A percentile compares a stretch with the other conserved stretches of the same genome.
Evolutionary conservation across 805 yeast species (phyloP).

Genomic region (Starmera pachycereana): DNA sequence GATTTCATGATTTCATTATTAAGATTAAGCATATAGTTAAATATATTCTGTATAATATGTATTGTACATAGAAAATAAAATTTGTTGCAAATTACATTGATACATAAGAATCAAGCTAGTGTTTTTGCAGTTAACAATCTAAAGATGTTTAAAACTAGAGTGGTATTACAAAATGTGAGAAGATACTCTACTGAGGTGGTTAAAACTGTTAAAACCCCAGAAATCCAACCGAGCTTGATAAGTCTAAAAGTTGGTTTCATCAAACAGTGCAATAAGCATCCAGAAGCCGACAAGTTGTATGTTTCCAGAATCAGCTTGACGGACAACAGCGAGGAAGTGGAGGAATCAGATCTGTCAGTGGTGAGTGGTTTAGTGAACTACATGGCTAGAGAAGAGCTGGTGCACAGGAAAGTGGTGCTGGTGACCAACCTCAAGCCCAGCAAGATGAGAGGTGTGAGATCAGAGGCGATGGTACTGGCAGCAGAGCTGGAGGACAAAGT

Average conservation of each 20-base stretch:
- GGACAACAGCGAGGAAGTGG: conserved; percentile 5
- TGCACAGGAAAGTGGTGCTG: conserved; percentile 35
- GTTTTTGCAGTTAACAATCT: no score
- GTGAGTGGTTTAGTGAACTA: conserved; percentile 49
- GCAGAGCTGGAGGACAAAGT: conserved; percentile 31
- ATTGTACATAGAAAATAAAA: no score
- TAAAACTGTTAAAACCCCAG: no score
- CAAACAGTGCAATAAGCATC: conserved; percentile 35
- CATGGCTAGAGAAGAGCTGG: conserved; percentile 29
- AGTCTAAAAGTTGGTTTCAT: conserved; percentile 40
- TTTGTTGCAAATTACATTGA: no score
- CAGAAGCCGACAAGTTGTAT: conserved; percentile 48
- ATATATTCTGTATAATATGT: no score
- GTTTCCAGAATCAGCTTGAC: conserved; percentile 37
- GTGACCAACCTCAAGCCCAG: conserved; percentile 49
- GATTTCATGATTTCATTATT: no score
- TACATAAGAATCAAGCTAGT: no score
- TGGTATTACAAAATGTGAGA: no score
- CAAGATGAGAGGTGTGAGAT: conserved; percentile 50
- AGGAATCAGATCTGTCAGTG: conserved; percentile 26
- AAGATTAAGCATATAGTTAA: no score
- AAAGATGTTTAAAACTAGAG: no score
- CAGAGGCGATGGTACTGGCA: conserved; percentile 63
- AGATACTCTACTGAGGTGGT: no score
- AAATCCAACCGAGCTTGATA: conserved; percentile 12